These are phyloP conservation scores for Ogataea paraovalis DNA, from an alignment of 805 yeast species.

Conservation along the genomic window DNA sequence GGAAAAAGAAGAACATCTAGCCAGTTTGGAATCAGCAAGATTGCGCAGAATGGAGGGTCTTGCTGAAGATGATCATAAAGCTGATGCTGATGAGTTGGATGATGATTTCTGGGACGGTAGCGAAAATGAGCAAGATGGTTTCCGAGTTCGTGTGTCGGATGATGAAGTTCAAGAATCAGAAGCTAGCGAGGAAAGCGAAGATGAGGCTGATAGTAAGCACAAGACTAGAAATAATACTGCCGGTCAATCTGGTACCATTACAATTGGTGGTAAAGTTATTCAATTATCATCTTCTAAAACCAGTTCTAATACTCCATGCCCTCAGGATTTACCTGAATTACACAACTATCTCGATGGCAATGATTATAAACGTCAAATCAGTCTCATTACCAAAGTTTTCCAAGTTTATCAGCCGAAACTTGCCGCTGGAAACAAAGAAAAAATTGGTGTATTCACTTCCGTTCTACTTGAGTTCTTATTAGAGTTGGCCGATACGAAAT, in stretches of 20 bases:
- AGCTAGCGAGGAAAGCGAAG: conserved; percentile 27
- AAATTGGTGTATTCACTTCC: conserved; percentile 57
- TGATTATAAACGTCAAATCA: conserved; percentile 40
- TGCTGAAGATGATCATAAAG: conserved; percentile 33
- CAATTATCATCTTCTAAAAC: conserved; percentile 14
- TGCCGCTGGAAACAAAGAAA: conserved; percentile 78
- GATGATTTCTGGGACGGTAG: conserved; percentile 67
- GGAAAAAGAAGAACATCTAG: conserved; percentile 58
- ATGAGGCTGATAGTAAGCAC: conserved; percentile 4
- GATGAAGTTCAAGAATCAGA: conserved; percentile 36
- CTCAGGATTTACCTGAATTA: conserved; percentile 43
- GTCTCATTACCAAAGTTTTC: conserved; percentile 51
- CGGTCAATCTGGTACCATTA: conserved; percentile 23
- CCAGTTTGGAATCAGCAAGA: conserved; percentile 64
- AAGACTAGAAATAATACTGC: conserved; percentile 1
- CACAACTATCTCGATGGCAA: conserved; percentile 30
- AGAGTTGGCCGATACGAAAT: conserved; percentile 39
- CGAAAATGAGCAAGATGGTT: conserved; percentile 42
- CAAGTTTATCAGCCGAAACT: conserved; percentile 68
- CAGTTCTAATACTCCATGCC: conserved; percentile 37
- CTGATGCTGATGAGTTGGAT: conserved; percentile 64
- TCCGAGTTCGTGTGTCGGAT: conserved; percentile 38
- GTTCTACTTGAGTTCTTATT: conserved; percentile 62
- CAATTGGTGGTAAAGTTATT: conserved; percentile 32
- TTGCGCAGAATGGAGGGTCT: conserved; percentile 70